Base-by-base conservation (phyloP, 768 basidiomycete genomes). In the Clavaria fumosa region DNA sequence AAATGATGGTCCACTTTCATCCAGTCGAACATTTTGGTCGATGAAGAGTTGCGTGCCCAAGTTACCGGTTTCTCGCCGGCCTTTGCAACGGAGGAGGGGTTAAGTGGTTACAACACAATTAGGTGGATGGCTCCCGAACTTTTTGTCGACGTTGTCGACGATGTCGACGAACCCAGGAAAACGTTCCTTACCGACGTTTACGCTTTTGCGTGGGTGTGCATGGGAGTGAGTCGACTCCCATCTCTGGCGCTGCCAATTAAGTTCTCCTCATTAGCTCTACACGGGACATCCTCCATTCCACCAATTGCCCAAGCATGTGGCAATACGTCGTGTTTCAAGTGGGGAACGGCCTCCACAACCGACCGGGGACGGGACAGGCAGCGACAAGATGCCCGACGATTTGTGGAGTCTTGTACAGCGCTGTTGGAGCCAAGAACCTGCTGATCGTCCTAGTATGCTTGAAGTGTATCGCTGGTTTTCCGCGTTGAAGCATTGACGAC, bases 121-220 rank as follows among this genome's bases (percentile, higher is more conserved):
- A 31, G 53, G 38, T 56, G 54, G 54, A 47, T 48, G 28, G 53
- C 53, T 3, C 54, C 53, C 2, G 54, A 56, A 28, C 35, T 37
- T 14, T 22, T 37, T 24, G 42, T 43, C 35, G 42, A 42, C 23
- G 10, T 17, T 34, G 38, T 43, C 4, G 53, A 52, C 27, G 48
- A 43, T 15, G 35, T 49, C 21, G 31, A 39, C 7, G 10, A 17
- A 9, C 7, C 32, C 9, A 23, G 23, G 6, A 31, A 23, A 27
- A 37, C 18, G n/a, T 15, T 15, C n/a, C 42, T 40, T n/a, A 53
- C 49, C 14, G 55, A 55, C 35, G 39, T 56, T 12, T 56, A 51
- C 20, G 50, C 52, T n/a, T 53, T 52, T 45, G 41, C 48, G n/a
- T 55, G 50, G 27, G 46, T 51, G 19, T 51, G 46, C 24, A 50